A percentile compares a stretch with the other conserved stretches of the same genome.
Evolutionary conservation across 1,284 basidiomycete genomes (phyloP).

Genomic region (Trichosporon faecale): DNA sequence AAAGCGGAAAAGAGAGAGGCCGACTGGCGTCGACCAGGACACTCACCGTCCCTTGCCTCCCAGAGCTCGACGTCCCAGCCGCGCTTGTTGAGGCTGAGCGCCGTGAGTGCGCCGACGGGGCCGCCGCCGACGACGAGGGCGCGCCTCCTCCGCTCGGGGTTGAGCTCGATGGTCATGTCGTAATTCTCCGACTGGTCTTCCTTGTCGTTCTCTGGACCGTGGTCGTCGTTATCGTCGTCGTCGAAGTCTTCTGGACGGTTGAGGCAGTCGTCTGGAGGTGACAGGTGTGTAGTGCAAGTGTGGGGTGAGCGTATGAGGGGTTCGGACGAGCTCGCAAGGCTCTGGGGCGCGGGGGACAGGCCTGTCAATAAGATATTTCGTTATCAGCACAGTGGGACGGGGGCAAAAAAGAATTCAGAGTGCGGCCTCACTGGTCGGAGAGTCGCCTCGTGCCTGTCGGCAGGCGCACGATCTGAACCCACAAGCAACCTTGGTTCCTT

Average conservation of each 20-base stretch:
- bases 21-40: too few species aligned
- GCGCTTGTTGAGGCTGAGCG: constrained; percentile 76
- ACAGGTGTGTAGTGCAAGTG: too few species aligned
- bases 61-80: constrained; percentile 90
- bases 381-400: background rate
- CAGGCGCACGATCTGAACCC: background rate
- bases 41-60: constrained; percentile 76
- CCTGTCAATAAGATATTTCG: background rate
- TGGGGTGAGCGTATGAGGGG: background rate
- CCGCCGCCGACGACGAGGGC: constrained; percentile 71
- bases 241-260: background rate
- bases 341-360: background rate
- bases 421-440: constrained; percentile 4
- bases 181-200: background rate
- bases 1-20: background rate
- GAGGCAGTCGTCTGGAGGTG: background rate
- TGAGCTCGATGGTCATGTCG: background rate
- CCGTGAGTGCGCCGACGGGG: constrained; percentile 89
- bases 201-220: background rate
- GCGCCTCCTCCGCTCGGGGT: constrained; percentile 31
- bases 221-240: background rate
- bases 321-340: background rate
- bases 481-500: background rate
- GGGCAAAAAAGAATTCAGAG: background rate
- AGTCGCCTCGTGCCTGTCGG: background rate